These are phyloP conservation scores for Geotrichum phurueaensis DNA, from an alignment of 1,139 yeast species.

Conservation along the genomic window DNA sequence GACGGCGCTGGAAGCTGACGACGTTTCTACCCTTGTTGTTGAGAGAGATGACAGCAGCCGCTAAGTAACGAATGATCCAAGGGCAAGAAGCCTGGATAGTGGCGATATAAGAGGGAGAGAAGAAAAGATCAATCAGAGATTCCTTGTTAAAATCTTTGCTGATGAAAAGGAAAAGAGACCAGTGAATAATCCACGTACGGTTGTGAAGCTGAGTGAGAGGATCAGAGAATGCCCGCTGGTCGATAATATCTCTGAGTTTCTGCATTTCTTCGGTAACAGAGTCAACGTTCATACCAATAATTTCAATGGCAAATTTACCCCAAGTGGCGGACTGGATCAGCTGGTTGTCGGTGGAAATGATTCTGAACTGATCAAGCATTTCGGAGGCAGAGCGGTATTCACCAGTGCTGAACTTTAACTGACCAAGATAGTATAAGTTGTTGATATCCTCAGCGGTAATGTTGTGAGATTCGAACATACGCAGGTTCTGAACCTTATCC, in stretches of 20 bases:
- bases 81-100: conserved; percentile 64
- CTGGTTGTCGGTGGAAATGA: conserved; percentile 46
- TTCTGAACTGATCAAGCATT: conserved; percentile 49
- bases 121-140: conserved; percentile 48
- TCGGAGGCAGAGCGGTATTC: conserved; percentile 54
- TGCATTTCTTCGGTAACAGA: conserved; percentile 47
- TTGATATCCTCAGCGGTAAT: conserved; percentile 47
- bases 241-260: conserved; percentile 51
- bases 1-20: conserved; percentile 43
- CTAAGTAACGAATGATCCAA: conserved; percentile 57
- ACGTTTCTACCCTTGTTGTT: conserved; percentile 35
- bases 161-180: conserved; percentile 58
- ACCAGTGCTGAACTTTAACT: conserved; percentile 55
- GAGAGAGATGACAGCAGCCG: conserved; percentile 49
- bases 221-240: conserved; percentile 47
- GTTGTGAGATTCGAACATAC: conserved; percentile 40
- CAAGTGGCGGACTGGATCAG: conserved; percentile 53
- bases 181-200: conserved; percentile 61
- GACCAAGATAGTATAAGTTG: conserved; percentile 50
- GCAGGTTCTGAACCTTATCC: conserved; percentile 48
- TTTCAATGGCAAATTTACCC: conserved; percentile 57
- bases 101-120: conserved; percentile 52
- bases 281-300: conserved; percentile 47
- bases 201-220: conserved; percentile 53
- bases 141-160: conserved; percentile 45